Evolutionary conservation across 2,329 filamentous ascomycete species (phyloP), one percentile per base, ranked within the genome.

Genomic region (Botryotinia narcissicola): DNA sequence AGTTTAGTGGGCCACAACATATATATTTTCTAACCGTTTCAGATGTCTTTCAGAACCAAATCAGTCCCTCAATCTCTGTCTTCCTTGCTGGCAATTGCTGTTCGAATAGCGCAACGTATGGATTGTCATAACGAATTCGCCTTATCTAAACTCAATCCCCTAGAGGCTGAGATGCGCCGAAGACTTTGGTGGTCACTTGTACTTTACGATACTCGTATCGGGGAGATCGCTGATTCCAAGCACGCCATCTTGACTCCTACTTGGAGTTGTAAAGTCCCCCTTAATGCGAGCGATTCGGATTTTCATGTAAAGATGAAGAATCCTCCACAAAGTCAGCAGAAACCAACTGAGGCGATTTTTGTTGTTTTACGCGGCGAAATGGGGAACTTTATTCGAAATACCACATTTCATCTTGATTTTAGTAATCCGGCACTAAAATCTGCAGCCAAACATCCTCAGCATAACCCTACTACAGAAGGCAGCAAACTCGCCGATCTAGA

Each of bases 181-280:
- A 86, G 92, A 54, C 83, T 94, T 1, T 93, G 91, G 91, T 94
- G 91, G 91, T 88, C 89, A 46, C 84, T 94, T 25, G 85, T 91
- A 22, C 84, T 89, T 40, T 91, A 93, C 76, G 92, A 94, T 80
- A 85, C 87, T 74, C 89, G 92, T 35, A 87, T 93, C 54, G 87
- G 89, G 73, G 91, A 93, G 80, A 87, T 93, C 81, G 87, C 88
- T 5, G 87, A 88, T 67, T 88, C 78, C 72, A 84, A 81, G 74
- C 77, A 77, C 16, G 74, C 80, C 2, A 79, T 76, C 3, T 73
- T 86, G 22, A 75, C 75, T 74, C 84, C 84, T 1, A 83, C 81
- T 1, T 87, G 84, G 84, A 87, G 89, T 78, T 88, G 87, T 81
- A 86, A 84, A 74, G 81, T 88, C 46, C 89, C 88, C 2, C 84